Evolutionary conservation across 345 rosid species (phyloP), one percentile per base, ranked within the genome.

Genomic region (Moricandia arvensis): DNA sequence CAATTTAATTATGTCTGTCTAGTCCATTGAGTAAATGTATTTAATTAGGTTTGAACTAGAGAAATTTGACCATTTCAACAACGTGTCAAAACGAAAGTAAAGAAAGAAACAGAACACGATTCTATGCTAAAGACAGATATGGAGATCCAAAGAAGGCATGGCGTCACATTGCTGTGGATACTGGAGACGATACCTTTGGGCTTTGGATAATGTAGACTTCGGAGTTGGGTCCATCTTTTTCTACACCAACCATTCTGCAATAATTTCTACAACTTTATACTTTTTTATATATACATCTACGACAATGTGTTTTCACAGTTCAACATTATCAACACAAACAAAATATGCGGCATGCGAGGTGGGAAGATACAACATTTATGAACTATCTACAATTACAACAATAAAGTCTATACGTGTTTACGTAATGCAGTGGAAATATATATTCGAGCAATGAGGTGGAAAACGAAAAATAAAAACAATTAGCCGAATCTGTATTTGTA

Each of bases 141-240:
- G 41, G 27, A 45, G 5, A 57, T 31, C 35, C 16, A 69, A 63
- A 38, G 18, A 76, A 31, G 31, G 71, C 61, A 77, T 71, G 73
- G 31, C 29, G 76, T 71, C 18, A 55, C 49, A 35, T 66, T 71
- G 68, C 76, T 65, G 76, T 57, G 55, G 72, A 77, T 33, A 41
- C 12, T 47, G 54, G 12, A 65, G 68, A 71, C 49, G 49, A 71
- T 47, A 37, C 17, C 62, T 71, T 71, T 59, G 72, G 63, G 55
- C 62, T 71, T 71, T 59, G 72, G 63, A 63, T 77, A 55, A 54
- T 41, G 29, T 62, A 60, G 70, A 63, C 29, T 54, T 63, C 6
- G 24, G n/a, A 21, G 12, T 53, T 63, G 9, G 34, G 33, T 10
- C 15, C 59, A 26, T 43, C 54, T 70, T 47, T 16, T 69, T 13